Evolutionary conservation across 169 alveolate species (phyloP), one percentile per base, ranked within the genome.

Genomic region (Plasmodium inui): DNA sequence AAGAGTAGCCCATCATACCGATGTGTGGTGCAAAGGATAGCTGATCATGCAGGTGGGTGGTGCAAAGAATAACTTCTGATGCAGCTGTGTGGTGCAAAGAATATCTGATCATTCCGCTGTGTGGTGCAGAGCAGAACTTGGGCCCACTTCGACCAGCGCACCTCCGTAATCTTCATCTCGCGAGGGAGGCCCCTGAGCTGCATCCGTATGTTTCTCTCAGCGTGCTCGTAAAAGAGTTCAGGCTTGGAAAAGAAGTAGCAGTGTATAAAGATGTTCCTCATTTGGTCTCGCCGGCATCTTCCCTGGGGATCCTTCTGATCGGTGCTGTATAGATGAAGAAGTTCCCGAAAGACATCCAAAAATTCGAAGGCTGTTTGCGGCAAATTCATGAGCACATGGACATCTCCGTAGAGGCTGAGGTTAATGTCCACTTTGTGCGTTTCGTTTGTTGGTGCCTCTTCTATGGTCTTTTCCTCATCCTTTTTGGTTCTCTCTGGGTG

Each of bases 301-400:
- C 82, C 76, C 17, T 14, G 76, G 17, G 17, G 0, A 3, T 67
- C 76, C 76, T 19, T 67, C n/a, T 67, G 30, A 22, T 7, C 41
- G 39, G 37, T 10, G 17, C 76, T 67, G 76, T 67, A 67, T 14
- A 22, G 19, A 22, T 67, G 30, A 22, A 79, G 67, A 8, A 79
- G 44, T 34, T 88, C 93, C 55, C 55, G 76, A 19, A 74, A 55
- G 32, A 46, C 93, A 97, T 98, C 98, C 70, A 98, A 95, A 92
- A 97, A 98, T 50, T 97, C 98, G 41, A 97, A 91, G 14, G 99
- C 98, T 67, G 95, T 95, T 94, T 97, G 97, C 7, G 99, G 99
- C 74, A 98, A 93, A 94, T 98, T 98, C 99, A 98, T 98, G 83
- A 97, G 89, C 82, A 97, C 96, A 73, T 98, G 99, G 44, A 96